Evolutionary conservation across 116 monocot genomes (phyloP).

Genomic region (Posidonia oceanica): DNA sequence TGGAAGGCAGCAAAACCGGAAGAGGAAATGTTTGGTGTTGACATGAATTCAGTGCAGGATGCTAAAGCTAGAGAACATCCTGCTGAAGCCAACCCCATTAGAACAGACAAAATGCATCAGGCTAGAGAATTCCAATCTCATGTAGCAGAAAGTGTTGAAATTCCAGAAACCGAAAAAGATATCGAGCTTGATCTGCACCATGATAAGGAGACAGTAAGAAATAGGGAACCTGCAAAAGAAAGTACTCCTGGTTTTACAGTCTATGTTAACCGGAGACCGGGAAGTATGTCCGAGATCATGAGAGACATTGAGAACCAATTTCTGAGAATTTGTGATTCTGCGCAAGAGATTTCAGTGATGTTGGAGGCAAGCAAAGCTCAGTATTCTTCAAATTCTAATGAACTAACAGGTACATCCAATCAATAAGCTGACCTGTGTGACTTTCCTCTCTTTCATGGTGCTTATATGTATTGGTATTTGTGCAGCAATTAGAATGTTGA

Average conservation of each 20-base stretch:
- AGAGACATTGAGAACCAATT: conserved; percentile 75
- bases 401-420: conserved; percentile 38
- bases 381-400: conserved; percentile 42
- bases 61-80: conserved; percentile 8
- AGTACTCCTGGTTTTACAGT: conserved; percentile 81
- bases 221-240: conserved; percentile 22
- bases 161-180: conserved; percentile 21
- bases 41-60: conserved; percentile 8
- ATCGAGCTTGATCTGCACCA: conserved; percentile 33
- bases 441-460: background rate
- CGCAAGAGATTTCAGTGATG: conserved; percentile 73
- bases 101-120: conserved; percentile 18
- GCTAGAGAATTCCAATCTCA: conserved; percentile 37
- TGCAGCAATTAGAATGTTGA: conserved; percentile 55
- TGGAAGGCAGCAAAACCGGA: background rate
- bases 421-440: background rate
- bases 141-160: conserved; percentile 23
- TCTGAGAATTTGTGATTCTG: conserved; percentile 58
- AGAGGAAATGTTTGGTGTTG: conserved; percentile 1
- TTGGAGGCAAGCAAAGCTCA: conserved; percentile 72
- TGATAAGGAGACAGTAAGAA: conserved; percentile 24
- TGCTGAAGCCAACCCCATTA: conserved; percentile 4
- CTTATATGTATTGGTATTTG: background rate
- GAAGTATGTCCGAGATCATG: conserved; percentile 74
- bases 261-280: conserved; percentile 57